phyloP scores from a whole-genome alignment of 352 stramenopile genomes.

The Pythium vanterpoolii region DNA sequence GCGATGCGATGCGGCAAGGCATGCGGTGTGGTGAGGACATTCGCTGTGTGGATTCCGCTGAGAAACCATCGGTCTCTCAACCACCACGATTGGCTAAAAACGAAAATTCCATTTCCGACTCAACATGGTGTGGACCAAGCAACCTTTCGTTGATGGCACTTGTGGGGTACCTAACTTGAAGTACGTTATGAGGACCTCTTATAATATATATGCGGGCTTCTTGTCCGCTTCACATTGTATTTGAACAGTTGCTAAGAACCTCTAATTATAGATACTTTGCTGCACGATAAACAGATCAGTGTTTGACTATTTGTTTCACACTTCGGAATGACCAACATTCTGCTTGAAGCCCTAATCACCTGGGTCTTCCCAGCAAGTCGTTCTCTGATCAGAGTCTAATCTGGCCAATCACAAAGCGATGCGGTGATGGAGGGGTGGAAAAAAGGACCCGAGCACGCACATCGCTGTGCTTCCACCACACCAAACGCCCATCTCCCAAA shows the following conservation, averaged over 20 bases:
- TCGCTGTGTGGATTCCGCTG: not conserved
- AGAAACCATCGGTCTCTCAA: not conserved
- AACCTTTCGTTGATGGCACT: not conserved
- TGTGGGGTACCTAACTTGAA: not conserved
- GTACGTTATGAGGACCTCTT: not conserved
- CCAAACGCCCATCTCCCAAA: too few species aligned
- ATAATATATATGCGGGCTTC: not conserved
- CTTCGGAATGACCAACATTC: slow-evolving; percentile 10
- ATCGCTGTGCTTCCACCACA: too few species aligned
- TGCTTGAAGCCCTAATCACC: slow-evolving; percentile 21
- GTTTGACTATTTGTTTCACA: slow-evolving; percentile 7
- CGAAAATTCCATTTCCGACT: not conserved
- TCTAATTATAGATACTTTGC: slow-evolving; percentile 6
- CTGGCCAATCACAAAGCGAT: not conserved
- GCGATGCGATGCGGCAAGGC: not conserved
- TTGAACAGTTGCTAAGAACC: not conserved
- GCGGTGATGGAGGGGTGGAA: not conserved
- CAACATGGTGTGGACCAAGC: not conserved
- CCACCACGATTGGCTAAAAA: not conserved
- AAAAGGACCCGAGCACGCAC: too few species aligned
- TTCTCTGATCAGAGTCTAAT: slow-evolving; percentile 6
- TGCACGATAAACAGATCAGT: slow-evolving; percentile 4
- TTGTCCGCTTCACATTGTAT: not conserved
- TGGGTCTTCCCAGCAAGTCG: slow-evolving; percentile 18
- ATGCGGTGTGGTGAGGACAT: not conserved